Percentiles rank a stretch among this genome's conserved stretches.
Conservation (phyloP, 2,329 filamentous ascomycete species). For the Fusarium pseudograminearum region DNA sequence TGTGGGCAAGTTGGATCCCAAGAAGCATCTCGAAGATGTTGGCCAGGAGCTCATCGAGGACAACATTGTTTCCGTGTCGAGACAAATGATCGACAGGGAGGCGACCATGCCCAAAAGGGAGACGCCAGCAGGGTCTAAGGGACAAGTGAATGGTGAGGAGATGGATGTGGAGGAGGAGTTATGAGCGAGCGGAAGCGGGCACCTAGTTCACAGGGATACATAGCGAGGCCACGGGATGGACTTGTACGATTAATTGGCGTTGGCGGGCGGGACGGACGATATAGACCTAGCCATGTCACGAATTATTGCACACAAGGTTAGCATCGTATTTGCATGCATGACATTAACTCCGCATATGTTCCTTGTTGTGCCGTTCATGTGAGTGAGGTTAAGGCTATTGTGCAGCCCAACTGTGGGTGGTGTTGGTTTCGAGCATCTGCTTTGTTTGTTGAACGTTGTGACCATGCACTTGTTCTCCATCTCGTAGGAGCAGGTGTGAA, state of each 20-base stretch:
- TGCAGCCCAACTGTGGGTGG: not conserved
- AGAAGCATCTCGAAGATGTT: constrained; percentile 98
- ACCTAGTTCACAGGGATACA: constrained; percentile 14
- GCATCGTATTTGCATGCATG: constrained; percentile 42
- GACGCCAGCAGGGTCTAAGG: constrained; percentile 59
- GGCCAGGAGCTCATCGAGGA: constrained; percentile 98
- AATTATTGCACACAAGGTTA: constrained; percentile 42
- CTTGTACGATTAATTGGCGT: constrained; percentile 53
- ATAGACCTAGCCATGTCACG: constrained; percentile 45
- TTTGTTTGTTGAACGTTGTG: constrained; percentile 5
- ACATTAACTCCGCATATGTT: constrained; percentile 36
- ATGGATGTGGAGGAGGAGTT: constrained; percentile 78
- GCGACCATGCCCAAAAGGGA: constrained; percentile 87
- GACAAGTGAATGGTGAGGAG: constrained; percentile 65
- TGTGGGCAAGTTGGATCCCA: constrained; percentile 97
- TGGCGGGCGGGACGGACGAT: constrained; percentile 48
- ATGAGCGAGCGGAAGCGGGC: constrained; percentile 44
- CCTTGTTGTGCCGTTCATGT: not conserved
- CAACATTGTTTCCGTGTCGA: constrained; percentile 98
- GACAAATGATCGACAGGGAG: constrained; percentile 99
- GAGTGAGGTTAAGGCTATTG: not conserved
- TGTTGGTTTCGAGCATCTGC: constrained; percentile 9
- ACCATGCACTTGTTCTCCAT: constrained; percentile 12
- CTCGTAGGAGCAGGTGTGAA: not conserved
- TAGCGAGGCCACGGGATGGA: constrained; percentile 43